Evolutionary conservation across 352 stramenopile species (phyloP).

Genomic region (Thalassiosira ordinaria): DNA sequence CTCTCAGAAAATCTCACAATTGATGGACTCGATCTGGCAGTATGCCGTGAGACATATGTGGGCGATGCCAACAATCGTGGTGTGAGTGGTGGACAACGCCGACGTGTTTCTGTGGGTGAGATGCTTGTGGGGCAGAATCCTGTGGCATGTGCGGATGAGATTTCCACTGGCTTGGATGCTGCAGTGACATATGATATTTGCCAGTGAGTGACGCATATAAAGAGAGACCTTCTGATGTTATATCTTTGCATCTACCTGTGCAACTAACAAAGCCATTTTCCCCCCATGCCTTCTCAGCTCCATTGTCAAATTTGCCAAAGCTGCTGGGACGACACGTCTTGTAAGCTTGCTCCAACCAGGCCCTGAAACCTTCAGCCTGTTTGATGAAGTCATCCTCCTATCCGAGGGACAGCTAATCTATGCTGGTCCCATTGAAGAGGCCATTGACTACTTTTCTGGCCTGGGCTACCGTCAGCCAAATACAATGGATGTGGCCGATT

Average conservation of each 20-base stretch:
- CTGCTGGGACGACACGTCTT: conserved; percentile 53
- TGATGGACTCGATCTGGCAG: conserved; percentile 88
- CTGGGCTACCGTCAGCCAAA: conserved; percentile 66
- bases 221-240: too few relatives aligned
- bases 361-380: conserved; percentile 92
- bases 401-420: conserved; percentile 92
- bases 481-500: conserved; percentile 90
- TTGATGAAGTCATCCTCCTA: conserved; percentile 95
- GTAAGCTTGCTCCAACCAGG: conserved; percentile 84
- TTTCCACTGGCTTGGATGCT: conserved; percentile 92
- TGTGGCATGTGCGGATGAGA: conserved; percentile 91
- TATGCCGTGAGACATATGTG: conserved; percentile 91
- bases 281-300: conserved; percentile 17
- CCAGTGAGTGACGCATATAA: too few relatives aligned
- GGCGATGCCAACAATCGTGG: conserved; percentile 90
- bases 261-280: neutral
- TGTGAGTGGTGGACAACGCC: conserved; percentile 91
- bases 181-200: conserved; percentile 92
- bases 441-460: conserved; percentile 73
- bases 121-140: conserved; percentile 89
- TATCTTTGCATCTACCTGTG: neutral
- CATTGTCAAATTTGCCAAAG: conserved; percentile 63
- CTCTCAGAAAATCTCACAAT: conserved; percentile 88
- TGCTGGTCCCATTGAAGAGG: conserved; percentile 87
- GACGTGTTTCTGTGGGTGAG: conserved; percentile 91